These are phyloP conservation scores for Limonium bicolor DNA, from an alignment of 148 eudicot species.

Conservation along the genomic window DNA sequence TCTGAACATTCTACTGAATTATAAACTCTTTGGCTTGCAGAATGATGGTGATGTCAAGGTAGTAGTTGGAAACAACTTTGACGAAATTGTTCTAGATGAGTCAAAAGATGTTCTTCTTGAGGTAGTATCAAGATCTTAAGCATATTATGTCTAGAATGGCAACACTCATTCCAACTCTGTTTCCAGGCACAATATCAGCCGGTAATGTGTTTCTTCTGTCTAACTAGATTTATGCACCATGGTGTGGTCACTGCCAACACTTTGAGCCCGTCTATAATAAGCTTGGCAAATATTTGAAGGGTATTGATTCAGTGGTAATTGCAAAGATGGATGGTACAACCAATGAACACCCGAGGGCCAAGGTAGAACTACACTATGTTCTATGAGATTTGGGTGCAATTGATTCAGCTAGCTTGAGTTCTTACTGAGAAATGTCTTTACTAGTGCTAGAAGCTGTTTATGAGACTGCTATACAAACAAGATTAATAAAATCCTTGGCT, in stretches of 20 bases:
- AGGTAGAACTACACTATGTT: conserved; percentile 12
- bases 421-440: not conserved
- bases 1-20: not conserved
- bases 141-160: too few species aligned
- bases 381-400: not conserved
- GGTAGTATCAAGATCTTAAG: conserved; percentile 11
- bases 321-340: conserved; percentile 60
- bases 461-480: not conserved
- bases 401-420: not conserved
- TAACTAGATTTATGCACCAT: conserved; percentile 41
- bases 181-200: too few species aligned
- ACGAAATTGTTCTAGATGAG: conserved; percentile 48
- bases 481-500: not conserved
- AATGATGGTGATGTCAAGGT: conserved; percentile 67
- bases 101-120: conserved; percentile 58
- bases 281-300: conserved; percentile 27
- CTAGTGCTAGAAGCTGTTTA: not conserved
- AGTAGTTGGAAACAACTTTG: conserved; percentile 79
- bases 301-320: conserved; percentile 25
- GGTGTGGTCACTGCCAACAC: conserved; percentile 39
- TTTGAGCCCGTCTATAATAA: conserved; percentile 33
- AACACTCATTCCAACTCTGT: not conserved
- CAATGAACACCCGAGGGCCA: conserved; percentile 49
- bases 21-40: conserved; percentile 16
- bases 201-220: not conserved